These are phyloP conservation scores for Diphasiastrum complanatum DNA, from an alignment of 83 land plant genomes.

Conservation along the genomic window DNA sequence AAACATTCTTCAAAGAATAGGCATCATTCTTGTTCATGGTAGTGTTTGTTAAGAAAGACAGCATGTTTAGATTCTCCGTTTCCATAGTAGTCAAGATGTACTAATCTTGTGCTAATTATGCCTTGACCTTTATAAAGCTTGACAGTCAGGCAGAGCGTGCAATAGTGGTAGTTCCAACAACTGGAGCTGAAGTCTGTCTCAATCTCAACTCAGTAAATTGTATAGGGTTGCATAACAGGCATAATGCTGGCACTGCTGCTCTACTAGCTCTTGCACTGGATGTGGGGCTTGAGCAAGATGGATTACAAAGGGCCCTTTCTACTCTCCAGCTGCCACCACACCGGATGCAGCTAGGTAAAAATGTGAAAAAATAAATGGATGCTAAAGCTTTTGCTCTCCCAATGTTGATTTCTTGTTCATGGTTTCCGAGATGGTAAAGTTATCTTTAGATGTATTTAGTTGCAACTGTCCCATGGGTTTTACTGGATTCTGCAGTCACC, in stretches of 20 bases:
- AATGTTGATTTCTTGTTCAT: background rate
- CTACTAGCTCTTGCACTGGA: slow-evolving; percentile 51
- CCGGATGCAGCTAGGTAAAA: slow-evolving; percentile 65
- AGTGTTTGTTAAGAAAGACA: too few species aligned
- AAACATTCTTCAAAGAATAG: too few species aligned
- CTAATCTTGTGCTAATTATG: background rate
- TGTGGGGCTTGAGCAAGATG: slow-evolving; percentile 38
- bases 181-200: slow-evolving; percentile 35
- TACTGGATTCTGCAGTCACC: too few species aligned
- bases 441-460: too few species aligned
- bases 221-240: slow-evolving; percentile 51
- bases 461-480: too few species aligned
- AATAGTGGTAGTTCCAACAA: slow-evolving; percentile 40
- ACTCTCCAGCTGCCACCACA: slow-evolving; percentile 42
- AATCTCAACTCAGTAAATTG: slow-evolving; percentile 37
- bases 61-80: too few species aligned
- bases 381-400: slow-evolving; percentile 1
- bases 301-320: slow-evolving; percentile 34
- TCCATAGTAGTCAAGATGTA: background rate
- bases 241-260: slow-evolving; percentile 69
- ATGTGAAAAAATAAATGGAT: too few species aligned
- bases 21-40: too few species aligned
- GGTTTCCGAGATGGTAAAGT: background rate
- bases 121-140: too few species aligned
- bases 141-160: slow-evolving; percentile 42